Evolutionary conservation across 768 basidiomycete genomes (phyloP), one percentile per base, ranked within the genome.

Genomic region (Auriscalpium orientale): DNA sequence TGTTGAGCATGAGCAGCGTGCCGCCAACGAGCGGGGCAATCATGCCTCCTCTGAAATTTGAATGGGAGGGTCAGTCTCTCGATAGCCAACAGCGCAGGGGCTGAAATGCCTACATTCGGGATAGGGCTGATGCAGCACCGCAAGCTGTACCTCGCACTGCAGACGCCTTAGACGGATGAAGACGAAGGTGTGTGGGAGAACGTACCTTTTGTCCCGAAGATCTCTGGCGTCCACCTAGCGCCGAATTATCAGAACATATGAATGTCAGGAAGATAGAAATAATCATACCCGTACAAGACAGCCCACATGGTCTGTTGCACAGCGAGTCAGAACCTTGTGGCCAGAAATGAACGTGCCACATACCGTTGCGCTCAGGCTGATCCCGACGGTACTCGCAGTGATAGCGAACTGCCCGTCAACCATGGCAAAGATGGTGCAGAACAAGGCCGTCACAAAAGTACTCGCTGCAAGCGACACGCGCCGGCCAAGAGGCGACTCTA

Each of bases 91-190:
- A 52, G 22, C 46, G 44, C 28, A 28, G 5, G 28, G 28, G 7
- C 28, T 28, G 28, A 21, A 52, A 22, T 20, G 75, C 85, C 51
- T 65, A 91, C 85, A 94, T 83, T 68, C 93, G 77, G 2, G 88
- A 92, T 1, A 95, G 69, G 10, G 91, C 91, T 3, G 89, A 91
- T 0, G 92, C 91, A 52, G 89, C 86, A 1, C 92, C 92, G 64
- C 88, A 87, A 0, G 91, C 93, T 0, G 91, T 92, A 28, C 93
- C 92, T 49, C 92, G 82, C 3, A 93, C 87, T 84, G 62, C 3
- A 50, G 20, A 51, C 35, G 58, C 20, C 12, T 59, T 46, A 52
- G 48, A 38, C 11, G 21, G 43, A 33, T 20, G n/a, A 43, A 33
- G 37, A 43, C 38, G 4, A 3, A 16, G 18, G 16, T 33, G 28